A percentile compares a stretch with the other conserved stretches of the same genome.
Evolutionary conservation across 192 early-diverging fungal genomes (phyloP).

Genomic region (Linnemannia zychae): DNA sequence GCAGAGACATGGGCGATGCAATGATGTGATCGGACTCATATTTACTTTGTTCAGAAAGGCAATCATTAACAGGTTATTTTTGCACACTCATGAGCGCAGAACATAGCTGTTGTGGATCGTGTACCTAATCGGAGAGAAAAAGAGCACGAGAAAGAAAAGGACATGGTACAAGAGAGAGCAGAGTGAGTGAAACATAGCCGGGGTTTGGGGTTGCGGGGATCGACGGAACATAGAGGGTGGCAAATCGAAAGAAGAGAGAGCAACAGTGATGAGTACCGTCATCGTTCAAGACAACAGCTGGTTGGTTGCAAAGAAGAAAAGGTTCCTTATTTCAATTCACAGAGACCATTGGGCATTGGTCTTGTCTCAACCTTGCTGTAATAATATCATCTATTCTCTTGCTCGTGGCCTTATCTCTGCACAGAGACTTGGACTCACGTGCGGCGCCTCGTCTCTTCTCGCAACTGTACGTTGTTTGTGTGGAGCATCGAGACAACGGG

Average conservation of each 20-base stretch:
- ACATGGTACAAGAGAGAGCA: not conserved
- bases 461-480: not conserved
- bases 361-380: too few relatives aligned
- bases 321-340: too few relatives aligned
- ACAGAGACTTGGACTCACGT: not conserved
- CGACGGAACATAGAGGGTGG: not conserved
- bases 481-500: not conserved
- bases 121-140: not conserved
- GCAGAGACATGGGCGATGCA: not conserved
- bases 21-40: conserved; percentile 2
- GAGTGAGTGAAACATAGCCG: not conserved
- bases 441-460: not conserved
- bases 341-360: too few relatives aligned
- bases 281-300: not conserved
- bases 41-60: not conserved
- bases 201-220: not conserved
- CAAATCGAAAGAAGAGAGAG: not conserved
- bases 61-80: not conserved
- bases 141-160: not conserved
- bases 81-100: not conserved
- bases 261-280: not conserved
- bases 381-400: too few relatives aligned
- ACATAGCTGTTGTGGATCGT: not conserved
- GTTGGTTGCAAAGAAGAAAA: not conserved
- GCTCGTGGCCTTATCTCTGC: not conserved